Base-by-base conservation (phyloP, 257 asterid species). In the Solanum sejunctum region DNA sequence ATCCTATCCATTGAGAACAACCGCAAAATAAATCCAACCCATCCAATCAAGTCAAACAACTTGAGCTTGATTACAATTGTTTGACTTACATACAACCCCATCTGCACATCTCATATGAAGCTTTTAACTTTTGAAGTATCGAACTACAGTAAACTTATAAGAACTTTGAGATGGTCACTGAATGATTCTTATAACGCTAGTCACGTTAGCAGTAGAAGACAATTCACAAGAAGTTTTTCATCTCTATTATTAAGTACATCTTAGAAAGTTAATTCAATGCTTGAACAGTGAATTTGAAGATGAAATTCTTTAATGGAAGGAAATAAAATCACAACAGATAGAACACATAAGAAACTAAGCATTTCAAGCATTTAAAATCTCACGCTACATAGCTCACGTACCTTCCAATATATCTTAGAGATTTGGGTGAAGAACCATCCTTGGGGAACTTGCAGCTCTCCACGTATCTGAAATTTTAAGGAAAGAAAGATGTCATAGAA, bases 351-450 rank as follows among this genome's bases (percentile, higher is more conserved):
- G 26, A 82, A 45, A 13, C 61, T 41, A 49, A 16, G 66, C 49
- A 83, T n/a, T 83, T 83, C 28, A 28, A 23, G 43, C 51, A 66
- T 54, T 66, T 49, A 6, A 54, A 83, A 57, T 49, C 28, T 64
- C 52, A 20, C 61, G 12, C 9, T 32, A 16, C 63, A 21, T 7
- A 66, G 67, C 26, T 77, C 83, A 12, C 12, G 86, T 93, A 96
- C 99, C 99, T 96, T 90, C 99, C 99, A 23, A 95, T 91, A 91
- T 96, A 96, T 96, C 99, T 89, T 36, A 96, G 86, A 61, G 99
- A 96, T 89, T 96, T 96, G 77, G 97, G 90, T n/a, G 99, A 86
- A 20, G 98, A 92, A 69, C 98, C 97, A 88, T 95, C 99, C 85
- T 84, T 85, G 1, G 98, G 98, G 85, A 90, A 96, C 90, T 96